A percentile compares a stretch with the other conserved stretches of the same genome.
These are phyloP conservation scores for Anthracocystis walkeri DNA, from an alignment of 1,284 basidiomycete genomes.

Conservation along the genomic window DNA sequence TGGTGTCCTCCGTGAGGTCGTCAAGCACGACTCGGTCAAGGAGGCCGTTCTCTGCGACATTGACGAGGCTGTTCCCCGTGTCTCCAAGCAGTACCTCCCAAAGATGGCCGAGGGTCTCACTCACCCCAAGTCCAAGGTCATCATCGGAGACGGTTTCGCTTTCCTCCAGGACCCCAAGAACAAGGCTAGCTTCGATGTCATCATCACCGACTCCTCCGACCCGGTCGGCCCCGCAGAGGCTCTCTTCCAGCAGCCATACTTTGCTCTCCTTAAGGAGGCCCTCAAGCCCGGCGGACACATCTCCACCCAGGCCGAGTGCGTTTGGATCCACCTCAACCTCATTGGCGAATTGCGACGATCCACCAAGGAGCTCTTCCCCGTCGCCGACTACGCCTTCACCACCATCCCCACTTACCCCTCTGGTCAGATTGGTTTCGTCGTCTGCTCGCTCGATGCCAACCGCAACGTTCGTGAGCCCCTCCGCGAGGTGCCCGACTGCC, in stretches of 20 bases:
- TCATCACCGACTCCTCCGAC: constrained; percentile 97
- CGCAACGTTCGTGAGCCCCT: constrained; percentile 71
- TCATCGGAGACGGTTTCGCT: constrained; percentile 96
- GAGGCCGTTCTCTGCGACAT: constrained; percentile 97
- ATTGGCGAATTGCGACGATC: constrained; percentile 83
- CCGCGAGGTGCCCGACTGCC: constrained; percentile 75
- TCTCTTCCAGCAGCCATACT: constrained; percentile 97
- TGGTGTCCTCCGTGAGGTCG: constrained; percentile 89
- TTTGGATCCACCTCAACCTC: constrained; percentile 93
- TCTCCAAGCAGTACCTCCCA: constrained; percentile 91
- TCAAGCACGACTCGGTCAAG: constrained; percentile 93
- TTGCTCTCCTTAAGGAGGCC: constrained; percentile 90
- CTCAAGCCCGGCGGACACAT: constrained; percentile 91
- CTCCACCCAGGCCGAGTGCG: constrained; percentile 94
- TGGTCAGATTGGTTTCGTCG: constrained; percentile 95
- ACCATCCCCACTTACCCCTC: constrained; percentile 98
- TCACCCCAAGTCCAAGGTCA: constrained; percentile 86
- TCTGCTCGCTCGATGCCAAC: constrained; percentile 80
- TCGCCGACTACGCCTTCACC: constrained; percentile 91
- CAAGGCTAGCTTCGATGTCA: constrained; percentile 85
- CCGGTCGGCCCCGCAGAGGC: constrained; percentile 94
- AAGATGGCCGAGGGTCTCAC: constrained; percentile 90
- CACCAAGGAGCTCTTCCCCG: constrained; percentile 83
- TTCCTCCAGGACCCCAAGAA: constrained; percentile 90
- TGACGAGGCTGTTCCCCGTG: constrained; percentile 96